Percentiles rank a stretch among this genome's conserved stretches.
phyloP scores from a whole-genome alignment of 2,329 filamentous ascomycete species.

The Mollisiaceae sp. region DNA sequence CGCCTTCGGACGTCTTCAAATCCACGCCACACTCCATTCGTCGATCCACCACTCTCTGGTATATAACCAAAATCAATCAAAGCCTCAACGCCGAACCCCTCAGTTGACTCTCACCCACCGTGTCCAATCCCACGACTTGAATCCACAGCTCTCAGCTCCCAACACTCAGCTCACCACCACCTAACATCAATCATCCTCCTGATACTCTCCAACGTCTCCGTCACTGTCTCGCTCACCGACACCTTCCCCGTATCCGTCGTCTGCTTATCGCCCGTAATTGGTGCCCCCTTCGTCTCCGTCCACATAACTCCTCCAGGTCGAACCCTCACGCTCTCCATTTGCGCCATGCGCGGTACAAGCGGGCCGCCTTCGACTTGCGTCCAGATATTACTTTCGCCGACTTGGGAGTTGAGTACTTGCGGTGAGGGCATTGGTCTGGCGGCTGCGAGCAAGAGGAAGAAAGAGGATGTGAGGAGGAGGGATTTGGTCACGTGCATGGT shows the following conservation, averaged over 20 bases:
- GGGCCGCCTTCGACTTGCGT: background rate
- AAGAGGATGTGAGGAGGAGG: background rate
- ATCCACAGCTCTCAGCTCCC: background rate
- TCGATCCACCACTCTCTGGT: too few species aligned
- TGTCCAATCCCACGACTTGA: background rate
- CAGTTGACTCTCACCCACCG: background rate
- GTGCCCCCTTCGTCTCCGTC: background rate
- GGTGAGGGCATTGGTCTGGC: background rate
- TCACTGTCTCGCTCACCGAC: background rate
- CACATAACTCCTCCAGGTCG: background rate
- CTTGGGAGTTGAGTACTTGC: background rate
- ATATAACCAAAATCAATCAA: background rate
- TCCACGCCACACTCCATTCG: too few species aligned
- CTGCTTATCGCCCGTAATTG: background rate
- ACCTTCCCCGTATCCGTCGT: background rate
- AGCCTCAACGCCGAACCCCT: background rate
- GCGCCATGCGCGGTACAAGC: background rate
- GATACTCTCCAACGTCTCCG: background rate
- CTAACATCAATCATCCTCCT: slow-evolving; percentile 1
- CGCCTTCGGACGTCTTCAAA: too few species aligned
- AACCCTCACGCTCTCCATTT: background rate
- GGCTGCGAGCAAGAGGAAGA: background rate
- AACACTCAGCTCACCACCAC: background rate
- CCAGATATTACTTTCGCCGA: slow-evolving; percentile 2
- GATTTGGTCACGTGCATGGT: background rate